phyloP scores from a whole-genome alignment of 1,139 yeast genomes.

The Scheffersomyces parashehatae region DNA sequence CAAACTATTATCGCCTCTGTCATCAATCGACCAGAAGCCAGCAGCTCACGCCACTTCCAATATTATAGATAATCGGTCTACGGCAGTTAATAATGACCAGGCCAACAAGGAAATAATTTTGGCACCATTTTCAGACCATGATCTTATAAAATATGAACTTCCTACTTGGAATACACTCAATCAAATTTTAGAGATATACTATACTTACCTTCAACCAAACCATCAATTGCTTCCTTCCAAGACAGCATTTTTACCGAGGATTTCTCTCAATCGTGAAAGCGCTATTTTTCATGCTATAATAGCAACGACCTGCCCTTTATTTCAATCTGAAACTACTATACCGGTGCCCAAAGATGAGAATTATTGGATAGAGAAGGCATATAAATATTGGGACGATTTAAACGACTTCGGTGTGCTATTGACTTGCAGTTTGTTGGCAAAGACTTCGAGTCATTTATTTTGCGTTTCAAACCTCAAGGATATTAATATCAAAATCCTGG shows the following conservation, averaged over 20 bases:
- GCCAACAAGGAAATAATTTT: too few relatives aligned
- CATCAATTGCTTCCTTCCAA: slow-evolving; percentile 49
- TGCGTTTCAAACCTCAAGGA: slow-evolving; percentile 10
- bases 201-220: slow-evolving; percentile 46
- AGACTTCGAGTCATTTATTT: slow-evolving; percentile 13
- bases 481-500: slow-evolving; percentile 18
- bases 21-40: too few relatives aligned
- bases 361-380: slow-evolving; percentile 40
- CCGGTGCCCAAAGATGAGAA: slow-evolving; percentile 25
- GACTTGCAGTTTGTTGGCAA: slow-evolving; percentile 20
- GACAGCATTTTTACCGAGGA: slow-evolving; percentile 29
- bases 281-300: slow-evolving; percentile 50
- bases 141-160: slow-evolving; percentile 29
- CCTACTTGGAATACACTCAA: slow-evolving; percentile 44
- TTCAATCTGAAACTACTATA: slow-evolving; percentile 6
- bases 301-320: slow-evolving; percentile 36
- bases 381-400: slow-evolving; percentile 37
- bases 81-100: too few relatives aligned
- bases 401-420: slow-evolving; percentile 26
- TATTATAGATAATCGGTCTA: too few relatives aligned
- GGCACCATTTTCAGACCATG: slow-evolving; percentile 4
- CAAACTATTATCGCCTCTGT: too few relatives aligned
- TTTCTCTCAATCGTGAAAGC: slow-evolving; percentile 35
- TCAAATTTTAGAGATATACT: slow-evolving; percentile 46
- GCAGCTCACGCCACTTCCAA: too few relatives aligned